Evolutionary conservation across 164 flowering plant species (phyloP).

Genomic region (Aristolochia californica): DNA sequence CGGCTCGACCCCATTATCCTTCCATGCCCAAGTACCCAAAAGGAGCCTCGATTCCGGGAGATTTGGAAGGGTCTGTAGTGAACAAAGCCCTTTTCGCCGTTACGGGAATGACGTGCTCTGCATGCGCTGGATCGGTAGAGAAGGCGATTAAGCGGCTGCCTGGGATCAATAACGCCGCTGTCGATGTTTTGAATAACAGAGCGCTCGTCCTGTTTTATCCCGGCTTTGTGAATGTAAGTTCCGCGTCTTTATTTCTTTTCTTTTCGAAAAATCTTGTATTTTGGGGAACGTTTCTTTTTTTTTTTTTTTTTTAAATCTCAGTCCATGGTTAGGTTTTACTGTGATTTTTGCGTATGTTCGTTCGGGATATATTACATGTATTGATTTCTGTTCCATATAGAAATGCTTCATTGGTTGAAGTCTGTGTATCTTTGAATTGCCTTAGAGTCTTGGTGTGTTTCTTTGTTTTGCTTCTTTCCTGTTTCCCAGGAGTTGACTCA

Average conservation of each 20-base stretch:
- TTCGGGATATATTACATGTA: too few relatives aligned
- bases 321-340: not conserved
- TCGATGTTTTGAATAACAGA: conserved; percentile 60
- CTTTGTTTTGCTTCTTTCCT: too few relatives aligned
- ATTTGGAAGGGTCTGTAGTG: conserved; percentile 19
- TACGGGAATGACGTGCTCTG: conserved; percentile 77
- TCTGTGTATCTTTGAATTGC: too few relatives aligned
- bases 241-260: not conserved
- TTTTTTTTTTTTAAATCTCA: not conserved
- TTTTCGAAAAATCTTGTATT: not conserved
- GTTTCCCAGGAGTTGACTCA: too few relatives aligned
- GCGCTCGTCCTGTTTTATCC: conserved; percentile 67
- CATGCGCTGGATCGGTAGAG: conserved; percentile 82
- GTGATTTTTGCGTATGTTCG: not conserved
- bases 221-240: conserved; percentile 49
- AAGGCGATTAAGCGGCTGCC: conserved; percentile 77
- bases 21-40: conserved; percentile 65
- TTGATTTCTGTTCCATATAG: too few relatives aligned
- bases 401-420: too few relatives aligned
- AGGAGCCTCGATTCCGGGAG: conserved; percentile 21
- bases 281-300: not conserved
- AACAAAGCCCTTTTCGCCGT: conserved; percentile 48
- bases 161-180: conserved; percentile 61
- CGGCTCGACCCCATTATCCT: conserved; percentile 51
- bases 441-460: too few relatives aligned